Evolutionary conservation across 2,329 filamentous ascomycete genomes (phyloP), one percentile per base, ranked within the genome.

Genomic region (Aureobasidium sp.): DNA sequence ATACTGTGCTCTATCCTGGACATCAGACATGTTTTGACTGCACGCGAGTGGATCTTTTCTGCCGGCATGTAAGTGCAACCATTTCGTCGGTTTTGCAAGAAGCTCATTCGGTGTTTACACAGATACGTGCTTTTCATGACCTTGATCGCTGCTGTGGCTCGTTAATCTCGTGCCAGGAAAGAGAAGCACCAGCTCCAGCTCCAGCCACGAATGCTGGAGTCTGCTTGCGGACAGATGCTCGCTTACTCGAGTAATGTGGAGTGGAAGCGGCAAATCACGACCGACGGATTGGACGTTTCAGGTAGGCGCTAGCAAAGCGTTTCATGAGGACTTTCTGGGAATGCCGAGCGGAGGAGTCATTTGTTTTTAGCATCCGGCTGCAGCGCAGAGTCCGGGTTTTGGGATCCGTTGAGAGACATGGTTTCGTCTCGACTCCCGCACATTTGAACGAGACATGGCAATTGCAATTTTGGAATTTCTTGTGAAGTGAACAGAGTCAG

Each of bases 71-170:
- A 74, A 73, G 76, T 77, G 55, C 45, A n/a, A 36, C 20, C n/a
- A 37, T 12, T n/a, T 27, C 29, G 12, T 44, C 15, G 22, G 8
- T 12, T 37, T 8, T 34, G 6, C 60, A 42, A 17, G 17, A 37
- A 5, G 42, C 48, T 53, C 31, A 53, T 31, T 27, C 15, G 22
- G 20, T 69, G 34, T 63, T 65, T 59, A 36, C 63, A 64, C 57
- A 77, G 75, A 65, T 77, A 76, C 72, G 74, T 76, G 63, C 72
- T 71, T 64, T 53, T 74, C 47, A 75, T 75, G 73, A 70, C 69
- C 65, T 63, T 77, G 51, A 72, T 79, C 65, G 75, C 75, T 61
- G 73, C 68, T 25, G 60, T 71, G 36, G 68, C 68, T 22, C 67
- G 65, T 11, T 68, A 65, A 63, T 58, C 31, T n/a, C 20, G 15